Evolutionary conservation across 352 stramenopile genomes (phyloP), one percentile per base, ranked within the genome.

Genomic region (Globisporangium camurandrum): DNA sequence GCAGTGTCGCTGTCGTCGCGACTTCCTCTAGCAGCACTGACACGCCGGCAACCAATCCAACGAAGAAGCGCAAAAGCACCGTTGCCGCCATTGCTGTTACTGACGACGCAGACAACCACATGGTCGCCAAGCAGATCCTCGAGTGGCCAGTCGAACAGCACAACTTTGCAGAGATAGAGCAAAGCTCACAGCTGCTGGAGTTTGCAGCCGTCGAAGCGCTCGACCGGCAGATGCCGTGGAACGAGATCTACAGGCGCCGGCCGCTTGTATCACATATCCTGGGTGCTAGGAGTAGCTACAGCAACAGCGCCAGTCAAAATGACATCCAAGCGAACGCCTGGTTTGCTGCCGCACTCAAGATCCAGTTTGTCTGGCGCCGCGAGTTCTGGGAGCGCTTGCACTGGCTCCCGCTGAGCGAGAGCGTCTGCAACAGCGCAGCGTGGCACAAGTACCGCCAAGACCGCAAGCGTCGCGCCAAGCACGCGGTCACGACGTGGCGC

Each of bases 321-420:
- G n/a, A n/a, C n/a, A n/a, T n/a, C n/a, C n/a, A n/a, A n/a, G 62
- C 52, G 3, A 46, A 61, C 20, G 39, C 42, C 34, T 75, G 66
- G 66, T 69, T 72, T 34, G 38, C 62, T n/a, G 47, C 56, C 19
- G 64, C 55, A 37, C 54, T 75, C n/a, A 66, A 64, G n/a, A 51
- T 67, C 46, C 66, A 75, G 51, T 75, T 72, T 48, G 57, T 70
- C 28, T 66, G 64, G 56, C 66, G 66, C 10, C 62, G 66, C 27
- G 66, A 75, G 56, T 65, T 75, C 42, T 75, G 66, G 66, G 66
- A 75, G 31, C 66, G 66, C 5, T 60, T 75, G 8, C 66, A 75
- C 49, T 75, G 66, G 66, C 39, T 75, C 30, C 62, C 66, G 5
- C 71, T 75, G 62, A 75, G 66, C 36, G 66, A 75, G 41, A 64